Evolutionary conservation across 2,329 filamentous ascomycete species (phyloP).

Genomic region (Aspergillus japonicus): DNA sequence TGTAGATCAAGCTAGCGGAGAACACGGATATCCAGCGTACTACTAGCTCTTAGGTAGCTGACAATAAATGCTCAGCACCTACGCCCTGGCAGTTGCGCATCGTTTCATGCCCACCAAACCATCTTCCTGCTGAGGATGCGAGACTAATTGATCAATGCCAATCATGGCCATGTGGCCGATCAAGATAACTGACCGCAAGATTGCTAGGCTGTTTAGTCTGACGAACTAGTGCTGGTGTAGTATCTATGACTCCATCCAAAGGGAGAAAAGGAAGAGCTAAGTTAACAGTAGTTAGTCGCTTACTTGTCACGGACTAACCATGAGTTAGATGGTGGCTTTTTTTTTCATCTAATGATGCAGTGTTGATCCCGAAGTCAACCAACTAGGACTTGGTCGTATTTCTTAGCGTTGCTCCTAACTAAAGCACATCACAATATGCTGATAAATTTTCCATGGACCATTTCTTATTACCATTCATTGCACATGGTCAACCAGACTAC

Average conservation of each 20-base stretch:
- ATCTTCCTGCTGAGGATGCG: not conserved
- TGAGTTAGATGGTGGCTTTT: slow-evolving; percentile 6
- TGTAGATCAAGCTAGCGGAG: not conserved
- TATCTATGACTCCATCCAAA: not conserved
- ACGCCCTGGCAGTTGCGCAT: not conserved
- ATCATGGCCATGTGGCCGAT: slow-evolving; percentile 5
- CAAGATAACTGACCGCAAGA: slow-evolving; percentile 1
- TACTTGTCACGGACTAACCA: not conserved
- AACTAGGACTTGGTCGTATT: not conserved
- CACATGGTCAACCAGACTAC: not conserved
- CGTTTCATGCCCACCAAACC: not conserved
- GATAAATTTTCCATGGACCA: not conserved
- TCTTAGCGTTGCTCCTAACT: slow-evolving; percentile 1
- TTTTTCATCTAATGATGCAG: slow-evolving; percentile 6
- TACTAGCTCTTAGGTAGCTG: not conserved
- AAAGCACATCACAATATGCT: not conserved
- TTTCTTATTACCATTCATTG: not conserved
- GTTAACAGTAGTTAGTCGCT: not conserved
- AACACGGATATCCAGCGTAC: not conserved
- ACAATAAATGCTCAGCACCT: not conserved
- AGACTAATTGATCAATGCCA: slow-evolving; percentile 4
- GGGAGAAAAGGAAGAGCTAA: not conserved
- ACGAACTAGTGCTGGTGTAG: not conserved
- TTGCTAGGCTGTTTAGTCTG: not conserved
- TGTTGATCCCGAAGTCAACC: slow-evolving; percentile 11